phyloP scores from a whole-genome alignment of 2,329 filamentous ascomycete genomes.

The Trichocomaceae sp. region DNA sequence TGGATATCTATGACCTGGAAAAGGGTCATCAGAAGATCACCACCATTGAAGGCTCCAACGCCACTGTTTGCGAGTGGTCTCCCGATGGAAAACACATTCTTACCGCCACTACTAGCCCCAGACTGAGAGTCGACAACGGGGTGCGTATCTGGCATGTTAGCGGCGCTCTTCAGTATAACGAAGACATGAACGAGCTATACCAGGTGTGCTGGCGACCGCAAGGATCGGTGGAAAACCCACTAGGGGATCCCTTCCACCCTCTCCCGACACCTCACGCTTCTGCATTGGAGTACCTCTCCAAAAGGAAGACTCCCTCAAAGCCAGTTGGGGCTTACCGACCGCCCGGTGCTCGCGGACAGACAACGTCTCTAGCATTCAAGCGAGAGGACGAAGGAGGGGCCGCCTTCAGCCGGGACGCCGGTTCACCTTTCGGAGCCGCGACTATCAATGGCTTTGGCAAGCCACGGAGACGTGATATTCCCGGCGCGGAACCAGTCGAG shows the following conservation, averaged over 20 bases:
- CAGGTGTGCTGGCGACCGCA: conserved; percentile 83
- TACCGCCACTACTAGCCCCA: conserved; percentile 94
- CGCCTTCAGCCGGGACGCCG: conserved; percentile 76
- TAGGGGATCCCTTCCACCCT: conserved; percentile 65
- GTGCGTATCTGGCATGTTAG: conserved; percentile 91
- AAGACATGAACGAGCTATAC: conserved; percentile 92
- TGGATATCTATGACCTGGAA: conserved; percentile 93
- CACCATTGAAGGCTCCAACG: conserved; percentile 92
- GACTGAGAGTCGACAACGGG: conserved; percentile 92
- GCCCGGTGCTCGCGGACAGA: conserved; percentile 80
- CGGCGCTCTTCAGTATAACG: conserved; percentile 85
- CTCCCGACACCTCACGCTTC: conserved; percentile 76
- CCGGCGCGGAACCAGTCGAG: conserved; percentile 70
- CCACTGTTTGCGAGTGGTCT: conserved; percentile 95
- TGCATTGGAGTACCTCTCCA: conserved; percentile 72
- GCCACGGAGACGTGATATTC: conserved; percentile 68
- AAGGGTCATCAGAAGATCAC: conserved; percentile 89
- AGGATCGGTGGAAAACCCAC: conserved; percentile 52
- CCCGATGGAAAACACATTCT: conserved; percentile 92
- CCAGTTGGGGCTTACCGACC: conserved; percentile 95
- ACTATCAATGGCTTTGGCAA: conserved; percentile 72
- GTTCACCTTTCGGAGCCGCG: conserved; percentile 48
- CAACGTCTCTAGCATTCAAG: conserved; percentile 90
- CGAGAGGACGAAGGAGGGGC: conserved; percentile 94
- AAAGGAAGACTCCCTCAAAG: conserved; percentile 90